phyloP scores from a whole-genome alignment of 164 flowering plant genomes.

The Akebia trifoliata region DNA sequence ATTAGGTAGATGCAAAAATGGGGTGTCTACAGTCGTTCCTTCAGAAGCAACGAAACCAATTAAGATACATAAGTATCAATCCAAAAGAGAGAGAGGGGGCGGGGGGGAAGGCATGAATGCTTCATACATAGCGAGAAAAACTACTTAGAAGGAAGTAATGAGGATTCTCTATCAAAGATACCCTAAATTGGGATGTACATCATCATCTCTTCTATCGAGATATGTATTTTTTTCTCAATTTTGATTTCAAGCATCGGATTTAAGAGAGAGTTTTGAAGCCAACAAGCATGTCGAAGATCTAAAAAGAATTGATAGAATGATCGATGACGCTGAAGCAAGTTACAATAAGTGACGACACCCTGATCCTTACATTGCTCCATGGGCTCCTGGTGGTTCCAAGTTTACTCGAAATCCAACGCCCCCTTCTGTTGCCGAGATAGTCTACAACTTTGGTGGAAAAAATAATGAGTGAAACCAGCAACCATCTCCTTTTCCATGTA shows the following conservation, averaged over 20 bases:
- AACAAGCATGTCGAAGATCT: constrained; percentile 84
- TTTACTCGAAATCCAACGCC: constrained; percentile 83
- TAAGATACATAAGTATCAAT: too few species aligned
- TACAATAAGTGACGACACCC: constrained; percentile 86
- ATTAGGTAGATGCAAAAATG: too few species aligned
- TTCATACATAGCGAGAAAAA: constrained; percentile 66
- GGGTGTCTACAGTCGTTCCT: too few species aligned
- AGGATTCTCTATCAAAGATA: constrained; percentile 87
- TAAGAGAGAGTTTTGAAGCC: constrained; percentile 75
- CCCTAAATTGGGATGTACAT: constrained; percentile 99
- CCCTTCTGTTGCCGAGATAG: constrained; percentile 84
- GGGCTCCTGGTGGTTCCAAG: constrained; percentile 98
- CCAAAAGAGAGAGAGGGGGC: neutral
- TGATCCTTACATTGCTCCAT: constrained; percentile 98
- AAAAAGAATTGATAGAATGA: constrained; percentile 77
- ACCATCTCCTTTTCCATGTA: neutral
- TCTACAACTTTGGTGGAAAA: constrained; percentile 69
- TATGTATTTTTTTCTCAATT: constrained; percentile 26
- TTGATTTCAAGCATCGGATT: constrained; percentile 55
- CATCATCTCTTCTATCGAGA: constrained; percentile 89
- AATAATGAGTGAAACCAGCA: constrained; percentile 37
- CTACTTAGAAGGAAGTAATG: constrained; percentile 94
- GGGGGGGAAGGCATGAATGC: constrained; percentile 45
- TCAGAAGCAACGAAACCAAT: too few species aligned
- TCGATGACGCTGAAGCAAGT: constrained; percentile 63